A percentile compares a stretch with the other conserved stretches of the same genome.
phyloP scores from a whole-genome alignment of 164 flowering plant species.

The Malania oleifera region DNA sequence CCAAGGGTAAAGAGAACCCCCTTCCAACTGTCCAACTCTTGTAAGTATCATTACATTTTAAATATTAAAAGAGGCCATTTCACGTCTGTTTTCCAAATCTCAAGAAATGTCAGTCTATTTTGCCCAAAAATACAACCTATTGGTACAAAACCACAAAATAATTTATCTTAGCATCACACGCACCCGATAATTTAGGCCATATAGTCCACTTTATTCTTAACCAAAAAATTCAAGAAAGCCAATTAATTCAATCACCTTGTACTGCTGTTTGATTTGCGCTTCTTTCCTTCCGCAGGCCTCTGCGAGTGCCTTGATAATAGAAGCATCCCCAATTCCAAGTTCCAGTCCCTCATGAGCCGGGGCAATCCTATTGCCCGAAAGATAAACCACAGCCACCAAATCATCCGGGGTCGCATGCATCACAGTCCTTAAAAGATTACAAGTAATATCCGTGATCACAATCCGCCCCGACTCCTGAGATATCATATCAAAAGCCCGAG shows the following conservation, averaged over 20 bases:
- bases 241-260: slow-evolving; percentile 39
- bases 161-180: too few species aligned
- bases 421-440: slow-evolving; percentile 84
- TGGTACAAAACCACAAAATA: too few species aligned
- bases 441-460: slow-evolving; percentile 68
- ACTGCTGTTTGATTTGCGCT: slow-evolving; percentile 56
- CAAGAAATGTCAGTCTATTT: too few species aligned
- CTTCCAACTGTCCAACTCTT: too few species aligned
- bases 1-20: too few species aligned
- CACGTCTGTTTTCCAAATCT: too few species aligned
- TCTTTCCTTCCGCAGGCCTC: slow-evolving; percentile 90
- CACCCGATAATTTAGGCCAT: too few species aligned
- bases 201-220: too few species aligned
- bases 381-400: slow-evolving; percentile 60
- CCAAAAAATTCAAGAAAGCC: neutral
- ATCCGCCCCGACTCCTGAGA: slow-evolving; percentile 72
- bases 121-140: too few species aligned
- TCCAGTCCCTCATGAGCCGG: slow-evolving; percentile 90
- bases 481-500: slow-evolving; percentile 68
- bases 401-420: slow-evolving; percentile 78
- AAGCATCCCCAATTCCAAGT: slow-evolving; percentile 93
- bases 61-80: too few species aligned
- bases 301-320: slow-evolving; percentile 77
- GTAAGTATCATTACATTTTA: too few species aligned
- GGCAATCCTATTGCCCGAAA: slow-evolving; percentile 75